Evolutionary conservation across 768 basidiomycete species (phyloP), one percentile per base, ranked within the genome.

Genomic region (Boletus patriciae): DNA sequence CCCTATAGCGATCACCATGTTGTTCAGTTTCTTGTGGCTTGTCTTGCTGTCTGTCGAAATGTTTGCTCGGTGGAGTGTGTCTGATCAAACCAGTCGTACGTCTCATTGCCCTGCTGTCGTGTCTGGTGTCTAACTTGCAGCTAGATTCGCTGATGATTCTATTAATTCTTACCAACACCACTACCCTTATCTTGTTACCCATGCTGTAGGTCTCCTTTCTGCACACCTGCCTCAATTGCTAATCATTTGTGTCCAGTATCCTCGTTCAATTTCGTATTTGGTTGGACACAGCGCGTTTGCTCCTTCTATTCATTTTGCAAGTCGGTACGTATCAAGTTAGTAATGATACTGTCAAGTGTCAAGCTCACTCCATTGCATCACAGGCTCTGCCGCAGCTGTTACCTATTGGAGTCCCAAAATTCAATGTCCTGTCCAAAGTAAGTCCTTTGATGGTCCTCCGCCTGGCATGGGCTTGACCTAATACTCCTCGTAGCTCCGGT

Each of bases 241-340:
- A 37, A 62, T 50, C 31, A 25, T 13, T 10, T 44, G 25, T 25
- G 5, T 37, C 21, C 42, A 83, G 83, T 57, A 69, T 83, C 25
- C 62, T 83, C 36, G 64, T 79, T 2, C 56, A 69, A 40, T 85
- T 84, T 46, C 75, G 82, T 38, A 62, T 71, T 15, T 85, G 82
- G 82, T 64, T 84, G 5, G 85, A 86, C 62, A 75, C 73, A 1
- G 79, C 81, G 12, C 77, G 83, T 31, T 63, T 85, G 27, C 46
- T 77, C 27, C 73, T 82, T 45, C 67, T 86, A 19, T 55, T 82
- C 10, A 40, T 77, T 13, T 64, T 66, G 25, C 83, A 86, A 51
- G 66, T 77, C 18, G 80, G 83, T 83, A 60, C n/a, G 70, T 68
- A 37, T 40, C 25, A 25, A 33, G 21, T 37, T 33, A 13, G 27